Conservation (phyloP, 495 filamentous ascomycete species). For the Daldinia vernicosa region DNA sequence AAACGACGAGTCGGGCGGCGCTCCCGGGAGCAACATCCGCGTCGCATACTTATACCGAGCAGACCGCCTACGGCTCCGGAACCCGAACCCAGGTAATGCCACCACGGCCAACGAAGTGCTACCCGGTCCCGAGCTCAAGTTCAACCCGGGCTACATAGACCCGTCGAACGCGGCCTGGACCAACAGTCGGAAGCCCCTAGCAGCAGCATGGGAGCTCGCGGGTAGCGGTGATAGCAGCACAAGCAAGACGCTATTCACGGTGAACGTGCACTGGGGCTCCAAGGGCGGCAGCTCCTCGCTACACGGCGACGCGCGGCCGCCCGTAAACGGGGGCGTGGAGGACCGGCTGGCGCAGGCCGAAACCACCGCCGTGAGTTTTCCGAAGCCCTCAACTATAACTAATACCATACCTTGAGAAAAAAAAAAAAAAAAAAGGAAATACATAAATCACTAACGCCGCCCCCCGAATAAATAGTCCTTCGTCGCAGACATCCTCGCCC, state of each 20-base stretch:
- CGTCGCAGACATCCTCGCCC: conserved; percentile 53
- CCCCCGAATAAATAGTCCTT: conserved; percentile 40
- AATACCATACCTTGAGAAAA: not conserved
- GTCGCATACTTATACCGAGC: conserved; percentile 68
- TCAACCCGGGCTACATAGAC: conserved; percentile 68
- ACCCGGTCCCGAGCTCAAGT: conserved; percentile 58
- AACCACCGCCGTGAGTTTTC: conserved; percentile 55
- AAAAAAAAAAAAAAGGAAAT: not conserved
- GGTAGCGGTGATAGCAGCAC: conserved; percentile 41
- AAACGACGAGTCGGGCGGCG: conserved; percentile 62
- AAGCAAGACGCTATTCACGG: conserved; percentile 60
- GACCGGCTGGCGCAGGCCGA: conserved; percentile 58
- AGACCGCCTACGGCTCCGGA: conserved; percentile 56
- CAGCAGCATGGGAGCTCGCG: conserved; percentile 62
- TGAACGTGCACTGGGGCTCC: conserved; percentile 66
- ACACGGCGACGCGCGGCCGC: conserved; percentile 67
- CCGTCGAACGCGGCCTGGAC: conserved; percentile 62
- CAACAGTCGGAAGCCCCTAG: conserved; percentile 65
- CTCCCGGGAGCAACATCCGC: conserved; percentile 72
- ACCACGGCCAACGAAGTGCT: conserved; percentile 59
- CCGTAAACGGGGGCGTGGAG: conserved; percentile 65
- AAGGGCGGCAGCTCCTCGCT: conserved; percentile 66
- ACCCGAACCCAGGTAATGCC: conserved; percentile 56
- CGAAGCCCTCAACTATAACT: not conserved
- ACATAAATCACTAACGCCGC: not conserved